Evolutionary conservation across 257 asterid genomes (phyloP).

Genomic region (Anisodus acutangulus): DNA sequence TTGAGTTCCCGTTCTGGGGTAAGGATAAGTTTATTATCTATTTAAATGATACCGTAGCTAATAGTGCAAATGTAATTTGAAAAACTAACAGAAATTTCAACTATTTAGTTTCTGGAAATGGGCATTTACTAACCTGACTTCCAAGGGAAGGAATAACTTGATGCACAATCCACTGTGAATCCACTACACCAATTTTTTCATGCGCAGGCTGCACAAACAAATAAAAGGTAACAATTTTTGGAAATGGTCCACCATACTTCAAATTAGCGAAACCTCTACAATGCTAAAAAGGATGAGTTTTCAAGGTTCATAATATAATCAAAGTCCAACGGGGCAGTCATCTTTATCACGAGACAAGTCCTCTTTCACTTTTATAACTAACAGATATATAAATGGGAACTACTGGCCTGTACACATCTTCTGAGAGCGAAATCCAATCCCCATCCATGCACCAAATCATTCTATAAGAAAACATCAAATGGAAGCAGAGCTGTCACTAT

Average conservation of each 20-base stretch:
- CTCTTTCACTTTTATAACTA: background rate
- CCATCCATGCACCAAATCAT: slow-evolving; percentile 99
- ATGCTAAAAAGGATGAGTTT: background rate
- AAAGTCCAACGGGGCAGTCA: background rate
- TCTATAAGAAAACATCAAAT: slow-evolving; percentile 52
- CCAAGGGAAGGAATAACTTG: slow-evolving; percentile 50
- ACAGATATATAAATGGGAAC: slow-evolving; percentile 9
- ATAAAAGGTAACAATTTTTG: background rate
- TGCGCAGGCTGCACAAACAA: slow-evolving; percentile 42
- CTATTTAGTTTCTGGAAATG: slow-evolving; percentile 21
- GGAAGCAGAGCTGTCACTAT: slow-evolving; percentile 27
- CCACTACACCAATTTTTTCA: slow-evolving; percentile 46
- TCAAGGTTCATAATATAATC: background rate
- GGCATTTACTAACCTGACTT: slow-evolving; percentile 37
- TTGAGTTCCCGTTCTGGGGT: background rate
- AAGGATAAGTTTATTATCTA: background rate
- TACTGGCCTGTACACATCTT: slow-evolving; percentile 92
- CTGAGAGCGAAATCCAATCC: slow-evolving; percentile 98
- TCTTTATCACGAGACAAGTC: background rate
- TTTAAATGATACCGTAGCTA: background rate
- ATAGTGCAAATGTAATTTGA: background rate
- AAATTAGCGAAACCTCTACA: background rate
- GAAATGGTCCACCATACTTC: slow-evolving; percentile 11
- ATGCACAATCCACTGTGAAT: slow-evolving; percentile 50
- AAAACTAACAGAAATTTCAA: background rate